A percentile compares a stretch with the other conserved stretches of the same genome.
These are phyloP conservation scores for Aureobasidium subglaciale DNA, from an alignment of 2,329 filamentous ascomycete species.

Conservation along the genomic window DNA sequence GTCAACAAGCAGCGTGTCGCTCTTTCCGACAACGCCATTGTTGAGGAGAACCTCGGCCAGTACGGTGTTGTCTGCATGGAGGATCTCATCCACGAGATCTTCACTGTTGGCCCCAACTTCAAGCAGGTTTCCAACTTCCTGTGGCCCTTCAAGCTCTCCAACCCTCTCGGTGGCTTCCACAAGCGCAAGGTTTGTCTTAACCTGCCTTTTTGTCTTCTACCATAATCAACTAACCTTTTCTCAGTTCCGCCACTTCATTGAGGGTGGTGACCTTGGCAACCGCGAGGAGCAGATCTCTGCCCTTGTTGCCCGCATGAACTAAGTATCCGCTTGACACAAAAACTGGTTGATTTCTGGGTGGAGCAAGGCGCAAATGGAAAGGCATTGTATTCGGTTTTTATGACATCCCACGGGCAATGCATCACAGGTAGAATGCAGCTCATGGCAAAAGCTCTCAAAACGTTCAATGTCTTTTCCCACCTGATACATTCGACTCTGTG, in stretches of 20 bases:
- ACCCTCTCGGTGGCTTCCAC: constrained; percentile 73
- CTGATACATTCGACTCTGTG: no score
- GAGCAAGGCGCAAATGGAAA: constrained; percentile 15
- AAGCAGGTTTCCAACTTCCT: constrained; percentile 99
- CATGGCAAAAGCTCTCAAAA: constrained; percentile 17
- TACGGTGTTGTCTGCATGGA: constrained; percentile 99
- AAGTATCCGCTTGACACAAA: constrained; percentile 29
- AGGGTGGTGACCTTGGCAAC: constrained; percentile 96
- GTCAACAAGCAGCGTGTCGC: constrained; percentile 87
- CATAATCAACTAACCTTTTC: background rate
- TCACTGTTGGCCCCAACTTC: constrained; percentile 94
- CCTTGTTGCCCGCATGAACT: constrained; percentile 98
- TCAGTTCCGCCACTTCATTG: constrained; percentile 51
- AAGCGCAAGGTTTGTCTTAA: background rate
- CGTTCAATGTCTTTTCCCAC: constrained; percentile 15
- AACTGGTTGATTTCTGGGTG: constrained; percentile 10
- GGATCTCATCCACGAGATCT: constrained; percentile 99
- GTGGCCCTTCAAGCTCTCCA: constrained; percentile 99
- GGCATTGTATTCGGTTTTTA: constrained; percentile 11
- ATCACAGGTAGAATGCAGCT: constrained; percentile 14
- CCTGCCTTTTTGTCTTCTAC: background rate
- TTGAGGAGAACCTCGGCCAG: constrained; percentile 94
- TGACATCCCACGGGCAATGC: constrained; percentile 12
- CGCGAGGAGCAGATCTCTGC: constrained; percentile 97
- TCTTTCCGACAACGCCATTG: constrained; percentile 94